phyloP scores from a whole-genome alignment of 208 protist species.

The Trypanosoma theileri region DNA sequence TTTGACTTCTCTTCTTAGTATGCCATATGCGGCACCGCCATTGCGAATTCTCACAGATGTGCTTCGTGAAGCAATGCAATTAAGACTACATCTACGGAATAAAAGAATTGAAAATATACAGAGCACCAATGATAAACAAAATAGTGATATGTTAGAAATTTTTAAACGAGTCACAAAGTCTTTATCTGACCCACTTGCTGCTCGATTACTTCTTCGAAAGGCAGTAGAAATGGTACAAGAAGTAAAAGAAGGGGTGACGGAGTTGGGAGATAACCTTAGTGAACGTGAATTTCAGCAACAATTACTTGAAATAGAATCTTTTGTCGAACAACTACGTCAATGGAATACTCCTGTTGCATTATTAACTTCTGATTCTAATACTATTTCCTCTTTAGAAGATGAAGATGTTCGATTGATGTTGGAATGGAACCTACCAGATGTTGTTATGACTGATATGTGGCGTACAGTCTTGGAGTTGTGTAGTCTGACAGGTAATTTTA shows the following conservation, averaged over 20 bases:
- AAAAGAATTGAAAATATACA: neutral
- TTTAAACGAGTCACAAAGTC: constrained; percentile 19
- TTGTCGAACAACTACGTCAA: constrained; percentile 24
- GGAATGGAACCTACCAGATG: constrained; percentile 33
- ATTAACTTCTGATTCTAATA: too few relatives aligned
- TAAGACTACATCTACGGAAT: neutral
- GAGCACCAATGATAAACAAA: neutral
- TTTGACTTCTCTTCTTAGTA: constrained; percentile 47
- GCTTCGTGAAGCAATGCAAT: constrained; percentile 28
- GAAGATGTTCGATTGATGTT: constrained; percentile 8
- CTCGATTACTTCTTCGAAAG: constrained; percentile 19
- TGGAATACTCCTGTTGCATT: constrained; percentile 19
- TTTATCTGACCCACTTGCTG: constrained; percentile 31
- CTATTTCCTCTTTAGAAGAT: neutral
- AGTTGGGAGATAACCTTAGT: constrained; percentile 35
- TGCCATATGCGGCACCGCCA: constrained; percentile 60
- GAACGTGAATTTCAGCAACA: constrained; percentile 30
- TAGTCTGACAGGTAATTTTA: constrained; percentile 30
- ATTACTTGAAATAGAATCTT: constrained; percentile 30
- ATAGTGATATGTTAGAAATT: constrained; percentile 7
- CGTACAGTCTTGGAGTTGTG: constrained; percentile 43
- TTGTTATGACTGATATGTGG: constrained; percentile 47
- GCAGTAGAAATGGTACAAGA: constrained; percentile 22
- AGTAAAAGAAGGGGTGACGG: constrained; percentile 16
- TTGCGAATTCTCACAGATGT: constrained; percentile 65